phyloP scores from a whole-genome alignment of 2,329 filamentous ascomycete species.

The Paecilomyces sp. region DNA sequence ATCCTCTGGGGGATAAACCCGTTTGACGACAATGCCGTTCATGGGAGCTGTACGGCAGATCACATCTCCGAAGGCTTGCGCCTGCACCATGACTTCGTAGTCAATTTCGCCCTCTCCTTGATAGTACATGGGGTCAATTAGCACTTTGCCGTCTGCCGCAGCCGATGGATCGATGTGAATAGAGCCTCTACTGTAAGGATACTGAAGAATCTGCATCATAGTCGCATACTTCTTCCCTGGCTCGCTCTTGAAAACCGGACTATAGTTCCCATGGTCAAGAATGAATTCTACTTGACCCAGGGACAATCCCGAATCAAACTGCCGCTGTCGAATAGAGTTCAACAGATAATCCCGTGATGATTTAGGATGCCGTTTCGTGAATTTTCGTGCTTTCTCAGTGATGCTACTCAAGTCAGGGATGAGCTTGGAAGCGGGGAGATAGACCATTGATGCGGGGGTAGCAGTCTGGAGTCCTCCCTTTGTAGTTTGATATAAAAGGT shows the following conservation, averaged over 20 bases:
- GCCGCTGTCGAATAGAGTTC: background rate
- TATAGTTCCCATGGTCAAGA: slow-evolving; percentile 45
- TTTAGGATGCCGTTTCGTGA: background rate
- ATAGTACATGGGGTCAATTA: background rate
- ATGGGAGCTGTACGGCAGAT: background rate
- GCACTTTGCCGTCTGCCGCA: background rate
- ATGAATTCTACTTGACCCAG: slow-evolving; percentile 45
- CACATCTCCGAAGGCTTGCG: background rate
- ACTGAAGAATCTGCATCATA: slow-evolving; percentile 45
- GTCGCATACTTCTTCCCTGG: slow-evolving; percentile 41
- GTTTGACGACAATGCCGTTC: background rate
- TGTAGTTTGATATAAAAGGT: background rate
- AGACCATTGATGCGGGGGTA: background rate
- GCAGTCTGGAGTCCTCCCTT: background rate
- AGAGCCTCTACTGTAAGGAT: slow-evolving; percentile 44
- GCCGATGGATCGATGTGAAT: slow-evolving; percentile 34
- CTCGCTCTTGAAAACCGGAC: slow-evolving; percentile 26
- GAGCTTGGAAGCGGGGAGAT: background rate
- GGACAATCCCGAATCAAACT: background rate
- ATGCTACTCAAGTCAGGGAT: background rate
- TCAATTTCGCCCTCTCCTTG: background rate
- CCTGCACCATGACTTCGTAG: background rate
- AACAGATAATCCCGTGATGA: background rate
- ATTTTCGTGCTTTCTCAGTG: background rate
- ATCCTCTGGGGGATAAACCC: background rate